A percentile compares a stretch with the other conserved stretches of the same genome.
phyloP scores from a whole-genome alignment of 305 asterid species.

The Coffea humblotiana region DNA sequence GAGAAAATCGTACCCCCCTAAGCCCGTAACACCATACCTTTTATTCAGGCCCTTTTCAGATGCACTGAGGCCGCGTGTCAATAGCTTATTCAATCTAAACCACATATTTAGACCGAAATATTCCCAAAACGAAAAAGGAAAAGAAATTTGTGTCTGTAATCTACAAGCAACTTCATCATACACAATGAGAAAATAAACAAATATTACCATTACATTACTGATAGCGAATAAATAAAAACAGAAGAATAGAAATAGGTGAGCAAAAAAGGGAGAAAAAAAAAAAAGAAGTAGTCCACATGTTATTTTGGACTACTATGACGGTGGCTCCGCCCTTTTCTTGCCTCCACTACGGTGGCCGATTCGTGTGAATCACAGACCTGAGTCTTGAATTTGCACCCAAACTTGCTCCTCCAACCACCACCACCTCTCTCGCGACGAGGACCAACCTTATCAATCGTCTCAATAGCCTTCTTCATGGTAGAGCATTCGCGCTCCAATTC shows the following conservation, averaged over 20 bases:
- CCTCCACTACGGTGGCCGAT: slow-evolving; percentile 58
- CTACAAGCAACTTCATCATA: background rate
- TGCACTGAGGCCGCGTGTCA: background rate
- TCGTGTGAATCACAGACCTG: slow-evolving; percentile 96
- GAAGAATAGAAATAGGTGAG: background rate
- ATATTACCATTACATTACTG: slow-evolving; percentile 1
- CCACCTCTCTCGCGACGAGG: slow-evolving; percentile 39
- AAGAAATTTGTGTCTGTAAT: background rate
- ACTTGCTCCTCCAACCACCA: slow-evolving; percentile 56
- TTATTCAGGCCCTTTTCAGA: slow-evolving; percentile 5
- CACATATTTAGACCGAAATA: background rate
- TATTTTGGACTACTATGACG: slow-evolving; percentile 35
- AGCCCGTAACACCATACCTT: background rate
- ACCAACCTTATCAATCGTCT: slow-evolving; percentile 52
- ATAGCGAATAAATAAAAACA: background rate
- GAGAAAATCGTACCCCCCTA: background rate
- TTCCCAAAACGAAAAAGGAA: background rate
- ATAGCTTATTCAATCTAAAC: background rate
- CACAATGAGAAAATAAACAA: slow-evolving; percentile 13
- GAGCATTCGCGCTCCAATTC: slow-evolving; percentile 88
- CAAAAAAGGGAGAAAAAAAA: background rate
- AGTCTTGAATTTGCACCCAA: slow-evolving; percentile 90
- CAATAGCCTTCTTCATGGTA: slow-evolving; percentile 69
- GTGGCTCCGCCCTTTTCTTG: slow-evolving; percentile 49
- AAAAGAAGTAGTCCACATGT: background rate